Conservation (phyloP, 2,329 filamentous ascomycete genomes). For the Cercospora citrullina region DNA sequence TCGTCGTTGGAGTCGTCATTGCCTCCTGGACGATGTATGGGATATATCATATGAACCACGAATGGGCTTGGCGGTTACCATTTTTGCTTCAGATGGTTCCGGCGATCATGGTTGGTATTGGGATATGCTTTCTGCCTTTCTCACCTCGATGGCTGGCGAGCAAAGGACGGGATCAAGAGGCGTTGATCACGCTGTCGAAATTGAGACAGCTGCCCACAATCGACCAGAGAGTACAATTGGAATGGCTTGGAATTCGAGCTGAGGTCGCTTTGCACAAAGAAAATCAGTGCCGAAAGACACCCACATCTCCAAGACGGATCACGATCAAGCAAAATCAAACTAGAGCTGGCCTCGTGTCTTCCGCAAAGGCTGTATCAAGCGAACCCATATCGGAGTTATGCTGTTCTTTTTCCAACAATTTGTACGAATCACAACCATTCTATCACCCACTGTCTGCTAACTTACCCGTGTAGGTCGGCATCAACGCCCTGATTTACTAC, state of each 20-base stretch:
- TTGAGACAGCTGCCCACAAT: conserved; percentile 45
- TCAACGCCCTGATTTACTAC: conserved; percentile 53
- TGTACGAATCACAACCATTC: neutral
- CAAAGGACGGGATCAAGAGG: conserved; percentile 37
- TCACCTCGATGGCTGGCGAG: conserved; percentile 39
- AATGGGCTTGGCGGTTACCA: conserved; percentile 52
- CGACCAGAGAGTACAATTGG: conserved; percentile 54
- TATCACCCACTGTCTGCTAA: neutral
- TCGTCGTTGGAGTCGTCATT: conserved; percentile 52
- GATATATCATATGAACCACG: conserved; percentile 50
- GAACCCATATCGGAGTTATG: conserved; percentile 53
- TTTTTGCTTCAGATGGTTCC: conserved; percentile 51
- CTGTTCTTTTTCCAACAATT: conserved; percentile 57
- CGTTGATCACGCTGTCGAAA: conserved; percentile 33
- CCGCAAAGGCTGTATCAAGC: conserved; percentile 46
- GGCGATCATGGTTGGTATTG: conserved; percentile 35
- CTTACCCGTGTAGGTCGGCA: conserved; percentile 43
- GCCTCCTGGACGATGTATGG: conserved; percentile 59
- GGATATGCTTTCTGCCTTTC: conserved; percentile 40
- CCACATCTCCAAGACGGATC: conserved; percentile 34
- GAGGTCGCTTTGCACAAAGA: conserved; percentile 56
- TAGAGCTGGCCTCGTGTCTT: conserved; percentile 53
- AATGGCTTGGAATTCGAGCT: conserved; percentile 55
- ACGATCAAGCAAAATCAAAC: conserved; percentile 38
- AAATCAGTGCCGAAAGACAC: conserved; percentile 43